Base-by-base conservation (phyloP, 139 green algal genomes). In the Parachlorella kessleri region DNA sequence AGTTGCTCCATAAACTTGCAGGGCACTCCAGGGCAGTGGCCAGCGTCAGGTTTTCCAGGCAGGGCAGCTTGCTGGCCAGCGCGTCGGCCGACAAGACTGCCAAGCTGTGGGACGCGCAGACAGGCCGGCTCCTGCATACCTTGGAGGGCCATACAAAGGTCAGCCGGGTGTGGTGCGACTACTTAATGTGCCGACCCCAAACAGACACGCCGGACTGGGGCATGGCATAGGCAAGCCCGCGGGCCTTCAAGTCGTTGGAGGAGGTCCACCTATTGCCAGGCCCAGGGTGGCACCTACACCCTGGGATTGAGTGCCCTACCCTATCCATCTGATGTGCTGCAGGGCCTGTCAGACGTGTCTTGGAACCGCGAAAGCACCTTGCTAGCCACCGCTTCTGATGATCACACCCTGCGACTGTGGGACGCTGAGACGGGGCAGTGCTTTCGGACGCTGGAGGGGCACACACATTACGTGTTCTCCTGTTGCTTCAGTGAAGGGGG, bases 391-490 rank as follows among this genome's bases (percentile, higher is more conserved):
- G 90, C 89, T 14, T 86, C 81, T 1, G 87, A 96, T 65, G 90
- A 95, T 87, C 81, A 81, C 6, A 92, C 85, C 6, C 66, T 93
- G 33, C 53, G 71, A 2, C 68, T 95, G 39, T 96, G 92, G 92
- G 87, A 97, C 70, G 87, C 81, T 0, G 76, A 81, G 18, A 91
- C 79, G 3, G 90, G 89, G 8, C 73, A 78, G 37, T 90, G 81
- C 76, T 53, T 96, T 3, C 76, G 80, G 26, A 90, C 76, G 3
- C 84, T 96, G 30, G 66, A 66, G 66, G 92, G 92, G 14, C 95
- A 98, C 83, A 97, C 94, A 3, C 92, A 96, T 83, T 96, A 92
- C 77, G 94, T 96, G 2, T 94, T 95, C 40, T 97, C 90, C 78
- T 93, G 89, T 66, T 87, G 85, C 54, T 98, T 97, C 85, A 90